Evolutionary conservation across 192 early-diverging fungal species (phyloP).

Genomic region (Coemansia sp.): DNA sequence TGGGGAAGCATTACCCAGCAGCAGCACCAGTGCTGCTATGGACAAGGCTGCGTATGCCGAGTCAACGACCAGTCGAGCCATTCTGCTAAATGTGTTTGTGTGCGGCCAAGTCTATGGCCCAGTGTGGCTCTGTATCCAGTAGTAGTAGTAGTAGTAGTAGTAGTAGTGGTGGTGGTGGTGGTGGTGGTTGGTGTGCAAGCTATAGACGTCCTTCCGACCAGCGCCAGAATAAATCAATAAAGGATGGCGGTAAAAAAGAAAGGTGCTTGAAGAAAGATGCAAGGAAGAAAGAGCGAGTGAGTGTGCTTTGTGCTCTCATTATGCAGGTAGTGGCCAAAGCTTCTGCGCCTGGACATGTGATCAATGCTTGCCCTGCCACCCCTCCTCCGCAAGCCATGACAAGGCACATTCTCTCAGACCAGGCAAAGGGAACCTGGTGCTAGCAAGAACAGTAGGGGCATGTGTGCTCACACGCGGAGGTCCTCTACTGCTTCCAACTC

Average conservation of each 20-base stretch:
- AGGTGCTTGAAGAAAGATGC: not conserved
- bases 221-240: not conserved
- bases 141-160: not conserved
- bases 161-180: not conserved
- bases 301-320: not conserved
- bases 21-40: conserved; percentile 21
- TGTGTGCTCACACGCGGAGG: not conserved
- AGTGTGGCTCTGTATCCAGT: not conserved
- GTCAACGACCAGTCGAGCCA: conserved; percentile 36
- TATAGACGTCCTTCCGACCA: not conserved
- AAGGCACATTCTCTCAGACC: not conserved
- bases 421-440: not conserved
- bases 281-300: not conserved
- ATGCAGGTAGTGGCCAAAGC: not conserved
- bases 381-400: not conserved
- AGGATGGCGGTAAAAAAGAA: not conserved
- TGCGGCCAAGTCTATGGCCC: conserved; percentile 3
- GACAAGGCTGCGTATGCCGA: conserved; percentile 42
- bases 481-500: not conserved
- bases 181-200: not conserved
- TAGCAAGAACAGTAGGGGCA: not conserved
- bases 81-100: conserved; percentile 7
- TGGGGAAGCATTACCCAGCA: conserved; percentile 25
- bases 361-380: not conserved
- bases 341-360: not conserved